Evolutionary conservation across 1,139 yeast genomes (phyloP), one percentile per base, ranked within the genome.

Genomic region (Hemisphaericaspora xylanilytica): DNA sequence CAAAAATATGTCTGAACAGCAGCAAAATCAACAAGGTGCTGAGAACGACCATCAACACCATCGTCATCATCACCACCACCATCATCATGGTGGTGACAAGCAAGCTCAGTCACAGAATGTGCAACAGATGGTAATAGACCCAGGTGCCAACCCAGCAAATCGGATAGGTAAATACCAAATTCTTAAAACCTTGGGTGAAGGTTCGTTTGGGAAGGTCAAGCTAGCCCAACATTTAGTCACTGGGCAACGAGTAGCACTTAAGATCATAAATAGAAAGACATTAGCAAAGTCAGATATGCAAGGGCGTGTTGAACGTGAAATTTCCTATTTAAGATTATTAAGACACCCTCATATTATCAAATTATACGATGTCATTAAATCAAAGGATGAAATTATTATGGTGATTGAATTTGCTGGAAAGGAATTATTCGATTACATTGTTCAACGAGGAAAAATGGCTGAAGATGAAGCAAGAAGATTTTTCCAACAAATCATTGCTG

Each of bases 311-410:
- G 98, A 92, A 66, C 73, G 98, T 51, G 98, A 92, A 61, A 92
- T 92, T 44, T 84, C 95, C 7, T 92, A 92, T 60, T 73, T 92
- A 50, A 71, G 97, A 42, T 70, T 92, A 44, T 73, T 92, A 47
- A 80, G 97, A 63, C 98, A 92, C 61, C 98, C 97, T 4, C 98
- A 92, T 61, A 92, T 92, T 60, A 92, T 92, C 67, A 92, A 92
- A 63, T 73, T 92, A 44, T 92, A 90, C 65, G 98, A 92, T 62
- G 98, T 92, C 38, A 92, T 92, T 60, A 92, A 92, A 62, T 85
- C 95, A 28, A 88, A 88, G 54, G 97, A 92, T 53, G 98, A 92
- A 55, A 92, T 92, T 52, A 87, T 92, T 55, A 92, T 92, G 97
- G 97, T 94, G 26, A 90, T 92, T 56, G 98, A 92, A 62, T 92